phyloP scores from a whole-genome alignment of 2,329 filamentous ascomycete species.

The Penicillium capsulatum region DNA sequence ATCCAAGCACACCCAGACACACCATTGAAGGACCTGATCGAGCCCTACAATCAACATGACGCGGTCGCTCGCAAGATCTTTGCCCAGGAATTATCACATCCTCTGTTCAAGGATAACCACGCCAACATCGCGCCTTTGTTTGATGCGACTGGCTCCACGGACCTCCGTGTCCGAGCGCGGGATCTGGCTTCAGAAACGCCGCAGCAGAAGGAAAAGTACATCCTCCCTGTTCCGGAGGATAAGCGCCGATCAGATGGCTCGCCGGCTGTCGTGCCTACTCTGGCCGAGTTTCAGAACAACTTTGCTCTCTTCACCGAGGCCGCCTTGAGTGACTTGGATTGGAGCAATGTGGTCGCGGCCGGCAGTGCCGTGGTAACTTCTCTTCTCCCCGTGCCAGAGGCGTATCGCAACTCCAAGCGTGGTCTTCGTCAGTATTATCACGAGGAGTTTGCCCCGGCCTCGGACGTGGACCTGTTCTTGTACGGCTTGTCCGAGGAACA shows the following conservation, averaged over 20 bases:
- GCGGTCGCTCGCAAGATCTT: conserved; percentile 35
- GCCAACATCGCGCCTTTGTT: conserved; percentile 38
- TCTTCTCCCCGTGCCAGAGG: conserved; percentile 64
- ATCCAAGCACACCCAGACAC: conserved; percentile 22
- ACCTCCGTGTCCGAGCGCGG: conserved; percentile 31
- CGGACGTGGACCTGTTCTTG: conserved; percentile 81
- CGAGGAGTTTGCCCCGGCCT: conserved; percentile 73
- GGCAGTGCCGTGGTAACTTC: conserved; percentile 78
- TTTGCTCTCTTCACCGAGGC: conserved; percentile 80
- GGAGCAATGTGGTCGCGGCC: conserved; percentile 76
- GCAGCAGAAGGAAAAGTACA: conserved; percentile 31
- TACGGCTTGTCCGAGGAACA: conserved; percentile 74
- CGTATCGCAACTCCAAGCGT: conserved; percentile 60
- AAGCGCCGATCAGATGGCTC: conserved; percentile 61
- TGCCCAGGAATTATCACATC: conserved; percentile 37
- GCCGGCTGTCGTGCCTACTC: conserved; percentile 61
- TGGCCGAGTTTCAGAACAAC: conserved; percentile 71
- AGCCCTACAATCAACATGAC: conserved; percentile 39
- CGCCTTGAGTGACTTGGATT: conserved; percentile 69
- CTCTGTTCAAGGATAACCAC: conserved; percentile 26
- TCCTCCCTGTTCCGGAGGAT: conserved; percentile 37
- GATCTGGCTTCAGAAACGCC: conserved; percentile 29
- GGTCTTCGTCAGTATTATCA: conserved; percentile 70
- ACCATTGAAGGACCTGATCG: conserved; percentile 28
- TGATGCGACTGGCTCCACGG: conserved; percentile 17